Percentiles rank a stretch among this genome's conserved stretches.
Evolutionary conservation across 2,329 filamentous ascomycete genomes (phyloP).

Genomic region (Neofusicoccum sp.): DNA sequence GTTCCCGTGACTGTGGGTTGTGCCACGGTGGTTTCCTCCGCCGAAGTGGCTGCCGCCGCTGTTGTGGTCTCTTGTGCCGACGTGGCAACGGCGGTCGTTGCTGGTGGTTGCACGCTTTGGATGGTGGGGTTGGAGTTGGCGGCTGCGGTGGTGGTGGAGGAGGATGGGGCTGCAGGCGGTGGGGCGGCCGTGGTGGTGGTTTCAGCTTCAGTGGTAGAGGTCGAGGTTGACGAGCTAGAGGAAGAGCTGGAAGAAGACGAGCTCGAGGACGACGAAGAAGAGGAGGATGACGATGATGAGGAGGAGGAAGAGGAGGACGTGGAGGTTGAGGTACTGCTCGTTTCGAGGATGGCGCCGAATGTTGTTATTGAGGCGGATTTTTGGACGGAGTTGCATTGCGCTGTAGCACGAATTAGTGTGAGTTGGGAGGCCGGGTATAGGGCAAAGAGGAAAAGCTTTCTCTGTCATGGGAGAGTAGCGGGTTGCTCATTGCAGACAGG

Average conservation of each 20-base stretch:
- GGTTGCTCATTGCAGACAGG: not conserved
- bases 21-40: not conserved
- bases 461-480: not conserved
- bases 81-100: not conserved
- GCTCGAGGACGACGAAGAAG: not conserved
- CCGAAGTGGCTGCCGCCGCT: not conserved
- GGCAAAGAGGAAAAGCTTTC: too few relatives aligned
- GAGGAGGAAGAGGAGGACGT: not conserved
- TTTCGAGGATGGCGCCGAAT: slow-evolving; percentile 6
- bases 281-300: not conserved
- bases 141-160: not conserved
- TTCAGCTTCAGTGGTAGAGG: not conserved
- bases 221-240: not conserved
- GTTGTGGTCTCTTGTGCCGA: not conserved
- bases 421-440: too few relatives aligned
- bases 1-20: slow-evolving; percentile 30
- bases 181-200: not conserved
- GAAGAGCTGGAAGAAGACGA: slow-evolving; percentile 1
- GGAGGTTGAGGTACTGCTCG: not conserved
- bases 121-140: not conserved
- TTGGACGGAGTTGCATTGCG: not conserved
- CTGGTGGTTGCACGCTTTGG: not conserved
- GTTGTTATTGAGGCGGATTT: slow-evolving; percentile 6
- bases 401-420: not conserved
- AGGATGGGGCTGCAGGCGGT: not conserved